Evolutionary conservation across 2,329 filamentous ascomycete genomes (phyloP), one percentile per base, ranked within the genome.

Genomic region (Paracoccidioides lutzii): DNA sequence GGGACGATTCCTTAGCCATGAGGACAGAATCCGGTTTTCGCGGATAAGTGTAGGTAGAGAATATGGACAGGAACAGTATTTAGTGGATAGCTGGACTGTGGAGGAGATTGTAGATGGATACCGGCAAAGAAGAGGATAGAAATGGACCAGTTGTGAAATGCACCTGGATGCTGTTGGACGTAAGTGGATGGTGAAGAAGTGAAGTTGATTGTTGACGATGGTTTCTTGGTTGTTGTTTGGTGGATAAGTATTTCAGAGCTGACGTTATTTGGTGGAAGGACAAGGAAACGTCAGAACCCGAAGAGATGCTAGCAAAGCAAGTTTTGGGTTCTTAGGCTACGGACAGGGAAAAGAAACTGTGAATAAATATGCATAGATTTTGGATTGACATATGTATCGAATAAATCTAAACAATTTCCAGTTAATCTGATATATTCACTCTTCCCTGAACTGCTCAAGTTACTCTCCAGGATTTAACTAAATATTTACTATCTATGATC

Each of bases 1-100:
- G 37, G 14, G 44, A 32, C 14, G 53, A 49, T 41, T 28, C 53
- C 33, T 54, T 43, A 46, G 53, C 53, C 53, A 54, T 54, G 33
- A 6, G 43, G 32, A 37, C 10, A n/a, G 40, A 15, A 4, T 12
- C 33, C 41, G 32, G 10, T 6, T 5, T 30, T 7, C 28, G 38
- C 14, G 38, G 32, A 9, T 42, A 15, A 3, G 35, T n/a, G 37
- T 38, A 15, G 45, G 14, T 9, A 15, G 45, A 9, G 15, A 12
- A 9, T 4, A 30, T 5, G 2, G 30, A 22, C 6, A 35, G 22
- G 22, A 3, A 10, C 10, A n/a, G 44, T 5, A 7, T 22, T 12
- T 32, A 33, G 30, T 8, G 8, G 30, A 22, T 22, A 22, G 45
- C 30, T 48, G 45, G 5, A 48, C 30, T 33, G 12, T 35, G 45